Evolutionary conservation across 495 filamentous ascomycete species (phyloP).

Genomic region (Penicillium pancosmium): DNA sequence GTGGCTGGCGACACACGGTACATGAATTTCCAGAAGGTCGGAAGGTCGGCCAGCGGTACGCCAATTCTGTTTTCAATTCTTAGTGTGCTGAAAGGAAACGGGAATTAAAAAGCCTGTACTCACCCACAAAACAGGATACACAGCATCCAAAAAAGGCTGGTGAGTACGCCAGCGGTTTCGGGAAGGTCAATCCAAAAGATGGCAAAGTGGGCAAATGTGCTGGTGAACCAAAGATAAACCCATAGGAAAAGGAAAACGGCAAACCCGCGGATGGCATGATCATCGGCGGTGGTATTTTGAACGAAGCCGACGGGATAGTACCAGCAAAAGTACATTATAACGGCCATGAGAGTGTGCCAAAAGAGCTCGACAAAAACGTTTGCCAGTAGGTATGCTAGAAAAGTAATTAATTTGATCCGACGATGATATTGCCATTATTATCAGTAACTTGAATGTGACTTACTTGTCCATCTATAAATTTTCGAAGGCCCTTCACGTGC

Average conservation of each 20-base stretch:
- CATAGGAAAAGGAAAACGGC: slow-evolving; percentile 33
- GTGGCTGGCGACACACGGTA: slow-evolving; percentile 44
- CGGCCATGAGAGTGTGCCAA: slow-evolving; percentile 56
- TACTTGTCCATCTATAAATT: slow-evolving; percentile 59
- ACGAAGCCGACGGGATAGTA: slow-evolving; percentile 54
- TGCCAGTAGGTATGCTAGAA: slow-evolving; percentile 16
- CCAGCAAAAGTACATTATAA: slow-evolving; percentile 55
- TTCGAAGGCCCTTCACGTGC: slow-evolving; percentile 62
- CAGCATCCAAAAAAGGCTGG: slow-evolving; percentile 5
- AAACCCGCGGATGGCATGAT: slow-evolving; percentile 14
- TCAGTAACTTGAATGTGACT: slow-evolving; percentile 33
- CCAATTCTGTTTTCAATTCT: slow-evolving; percentile 53
- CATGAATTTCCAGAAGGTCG: slow-evolving; percentile 53
- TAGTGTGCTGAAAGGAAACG: neutral
- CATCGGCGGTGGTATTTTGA: slow-evolving; percentile 1
- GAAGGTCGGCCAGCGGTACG: slow-evolving; percentile 34
- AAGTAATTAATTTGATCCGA: neutral
- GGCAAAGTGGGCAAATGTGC: slow-evolving; percentile 7
- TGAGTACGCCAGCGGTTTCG: neutral
- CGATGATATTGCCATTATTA: neutral
- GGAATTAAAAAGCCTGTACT: slow-evolving; percentile 43
- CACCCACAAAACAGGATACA: slow-evolving; percentile 19
- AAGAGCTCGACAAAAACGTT: slow-evolving; percentile 65
- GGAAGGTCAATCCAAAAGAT: slow-evolving; percentile 1
- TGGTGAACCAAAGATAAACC: slow-evolving; percentile 1